Conservation (phyloP, 192 early-diverging fungal genomes). For the Backusella sp. region DNA sequence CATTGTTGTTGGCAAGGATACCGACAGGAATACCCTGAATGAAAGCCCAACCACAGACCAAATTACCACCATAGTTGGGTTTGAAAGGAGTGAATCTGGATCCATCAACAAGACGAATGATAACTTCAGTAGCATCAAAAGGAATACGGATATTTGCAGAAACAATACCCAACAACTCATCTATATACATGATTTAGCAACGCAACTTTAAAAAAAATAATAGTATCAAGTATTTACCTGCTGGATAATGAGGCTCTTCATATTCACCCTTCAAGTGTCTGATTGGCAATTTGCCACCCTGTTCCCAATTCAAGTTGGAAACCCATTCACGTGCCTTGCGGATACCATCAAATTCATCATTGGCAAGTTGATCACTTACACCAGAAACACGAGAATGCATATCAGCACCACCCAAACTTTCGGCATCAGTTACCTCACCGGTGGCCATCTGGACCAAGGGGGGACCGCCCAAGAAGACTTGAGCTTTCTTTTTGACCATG, state of each 20-base stretch:
- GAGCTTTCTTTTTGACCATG: slow-evolving; percentile 67
- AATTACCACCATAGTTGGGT: slow-evolving; percentile 61
- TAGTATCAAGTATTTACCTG: slow-evolving; percentile 25
- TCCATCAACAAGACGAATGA: slow-evolving; percentile 64
- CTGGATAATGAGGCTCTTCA: slow-evolving; percentile 58
- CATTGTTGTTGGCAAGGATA: slow-evolving; percentile 66
- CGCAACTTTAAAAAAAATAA: background rate
- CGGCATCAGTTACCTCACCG: slow-evolving; percentile 63
- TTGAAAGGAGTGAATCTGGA: slow-evolving; percentile 65
- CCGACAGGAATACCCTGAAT: slow-evolving; percentile 66
- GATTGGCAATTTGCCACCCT: slow-evolving; percentile 45
- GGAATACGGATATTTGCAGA: slow-evolving; percentile 64
- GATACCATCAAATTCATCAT: slow-evolving; percentile 61
- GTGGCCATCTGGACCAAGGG: slow-evolving; percentile 70
- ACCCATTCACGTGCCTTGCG: slow-evolving; percentile 65
- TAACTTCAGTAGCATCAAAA: slow-evolving; percentile 64
- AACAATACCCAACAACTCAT: slow-evolving; percentile 63
- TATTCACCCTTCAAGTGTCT: slow-evolving; percentile 46
- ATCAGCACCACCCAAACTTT: slow-evolving; percentile 65
- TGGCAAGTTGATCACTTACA: slow-evolving; percentile 61
- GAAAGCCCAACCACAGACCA: slow-evolving; percentile 62
- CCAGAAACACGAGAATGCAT: slow-evolving; percentile 69
- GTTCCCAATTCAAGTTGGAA: slow-evolving; percentile 54
- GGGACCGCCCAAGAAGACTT: slow-evolving; percentile 68
- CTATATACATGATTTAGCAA: slow-evolving; percentile 26